Conservation (phyloP, 1,284 basidiomycete genomes). For the Naganishia liquefaciens region DNA sequence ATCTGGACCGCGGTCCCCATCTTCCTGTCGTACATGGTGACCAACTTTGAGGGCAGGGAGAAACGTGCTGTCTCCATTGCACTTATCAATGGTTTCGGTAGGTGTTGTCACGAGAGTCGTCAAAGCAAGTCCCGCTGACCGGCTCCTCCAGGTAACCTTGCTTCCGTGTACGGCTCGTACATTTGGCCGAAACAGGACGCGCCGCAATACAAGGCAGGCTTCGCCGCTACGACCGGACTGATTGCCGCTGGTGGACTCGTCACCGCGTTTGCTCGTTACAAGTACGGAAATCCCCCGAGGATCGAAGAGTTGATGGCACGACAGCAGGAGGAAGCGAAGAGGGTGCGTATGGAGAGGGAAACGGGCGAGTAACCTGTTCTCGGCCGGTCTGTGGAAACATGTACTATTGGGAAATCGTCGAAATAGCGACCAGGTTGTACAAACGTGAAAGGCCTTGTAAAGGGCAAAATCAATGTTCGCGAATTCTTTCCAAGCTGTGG, state of each 20-base stretch:
- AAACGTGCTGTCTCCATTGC: conserved; percentile 51
- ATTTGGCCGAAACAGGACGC: conserved; percentile 48
- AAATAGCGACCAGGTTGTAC: no score
- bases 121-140: background rate
- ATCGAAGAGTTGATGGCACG: conserved; percentile 24
- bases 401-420: no score
- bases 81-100: conserved; percentile 49
- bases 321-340: conserved; percentile 16
- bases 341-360: conserved; percentile 2
- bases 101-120: background rate
- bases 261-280: conserved; percentile 38
- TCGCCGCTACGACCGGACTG: conserved; percentile 46
- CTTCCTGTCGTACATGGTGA: conserved; percentile 50
- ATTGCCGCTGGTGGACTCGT: conserved; percentile 41
- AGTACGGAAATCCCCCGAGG: conserved; percentile 41
- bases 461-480: no score
- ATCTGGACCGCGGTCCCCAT: conserved; percentile 51
- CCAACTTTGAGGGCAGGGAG: conserved; percentile 51
- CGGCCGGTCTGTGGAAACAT: no score
- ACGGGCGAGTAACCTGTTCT: conserved; percentile 4
- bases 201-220: conserved; percentile 49
- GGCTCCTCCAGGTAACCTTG: background rate
- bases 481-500: no score
- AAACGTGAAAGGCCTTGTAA: no score
- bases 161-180: conserved; percentile 48